Evolutionary conservation across 2,329 filamentous ascomycete genomes (phyloP).

Genomic region (Plenodomus lindquistii): DNA sequence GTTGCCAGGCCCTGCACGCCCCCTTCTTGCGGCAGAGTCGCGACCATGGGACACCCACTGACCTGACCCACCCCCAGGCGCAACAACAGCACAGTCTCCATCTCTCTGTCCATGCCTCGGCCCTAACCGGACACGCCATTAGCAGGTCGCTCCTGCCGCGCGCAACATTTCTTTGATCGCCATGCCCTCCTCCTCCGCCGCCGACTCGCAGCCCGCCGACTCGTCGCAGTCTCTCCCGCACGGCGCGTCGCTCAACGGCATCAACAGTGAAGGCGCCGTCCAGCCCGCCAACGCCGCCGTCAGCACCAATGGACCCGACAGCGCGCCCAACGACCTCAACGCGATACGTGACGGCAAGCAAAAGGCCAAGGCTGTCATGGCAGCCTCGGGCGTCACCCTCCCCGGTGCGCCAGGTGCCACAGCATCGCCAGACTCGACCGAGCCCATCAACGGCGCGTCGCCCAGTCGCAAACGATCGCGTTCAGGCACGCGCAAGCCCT

Average conservation of each 20-base stretch:
- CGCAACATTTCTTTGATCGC: constrained; percentile 26
- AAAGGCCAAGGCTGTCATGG: constrained; percentile 62
- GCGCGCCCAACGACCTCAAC: constrained; percentile 44
- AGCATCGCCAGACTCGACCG: constrained; percentile 40
- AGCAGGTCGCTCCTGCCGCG: constrained; percentile 35
- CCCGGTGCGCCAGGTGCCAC: constrained; percentile 33
- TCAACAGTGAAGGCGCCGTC: constrained; percentile 37
- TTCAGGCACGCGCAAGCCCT: constrained; percentile 59
- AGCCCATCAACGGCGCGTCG: constrained; percentile 52
- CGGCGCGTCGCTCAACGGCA: constrained; percentile 40
- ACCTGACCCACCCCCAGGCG: constrained; percentile 18
- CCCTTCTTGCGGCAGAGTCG: constrained; percentile 26
- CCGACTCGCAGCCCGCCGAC: constrained; percentile 28
- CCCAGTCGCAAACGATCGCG: constrained; percentile 62
- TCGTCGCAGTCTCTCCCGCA: constrained; percentile 27
- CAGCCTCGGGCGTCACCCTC: constrained; percentile 53
- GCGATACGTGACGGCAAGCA: constrained; percentile 63
- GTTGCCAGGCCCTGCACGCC: constrained; percentile 22
- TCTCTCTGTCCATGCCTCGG: constrained; percentile 31
- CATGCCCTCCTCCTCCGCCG: constrained; percentile 40
- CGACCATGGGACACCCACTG: constrained; percentile 28
- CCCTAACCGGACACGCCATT: constrained; percentile 35
- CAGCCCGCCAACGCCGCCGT: constrained; percentile 36
- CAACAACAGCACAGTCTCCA: constrained; percentile 16
- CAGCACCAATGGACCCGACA: constrained; percentile 28